These are phyloP conservation scores for Magnaporthales sp. DNA, from an alignment of 2,329 filamentous ascomycete genomes.

Conservation along the genomic window DNA sequence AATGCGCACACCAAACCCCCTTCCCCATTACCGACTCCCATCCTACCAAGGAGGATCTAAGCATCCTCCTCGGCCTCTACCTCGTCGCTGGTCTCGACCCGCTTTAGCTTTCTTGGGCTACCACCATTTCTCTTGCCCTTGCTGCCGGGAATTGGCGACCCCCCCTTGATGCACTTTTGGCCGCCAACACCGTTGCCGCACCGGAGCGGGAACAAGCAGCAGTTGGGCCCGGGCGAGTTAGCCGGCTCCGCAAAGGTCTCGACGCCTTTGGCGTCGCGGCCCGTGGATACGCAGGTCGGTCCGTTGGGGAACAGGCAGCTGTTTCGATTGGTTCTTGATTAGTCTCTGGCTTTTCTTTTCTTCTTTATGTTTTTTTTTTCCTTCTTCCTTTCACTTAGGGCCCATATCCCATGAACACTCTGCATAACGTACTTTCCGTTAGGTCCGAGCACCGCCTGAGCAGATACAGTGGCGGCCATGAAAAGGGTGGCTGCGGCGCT, in stretches of 20 bases:
- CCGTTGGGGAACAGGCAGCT: constrained; percentile 1
- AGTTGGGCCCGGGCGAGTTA: background rate
- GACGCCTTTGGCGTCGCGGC: background rate
- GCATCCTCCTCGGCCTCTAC: no score
- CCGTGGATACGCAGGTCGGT: background rate
- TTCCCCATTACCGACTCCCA: no score
- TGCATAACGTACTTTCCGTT: background rate
- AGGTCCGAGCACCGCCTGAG: background rate
- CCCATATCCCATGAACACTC: background rate
- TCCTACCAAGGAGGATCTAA: no score
- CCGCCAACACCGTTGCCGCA: background rate
- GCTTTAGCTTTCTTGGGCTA: no score
- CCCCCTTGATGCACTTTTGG: background rate
- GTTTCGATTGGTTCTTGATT: background rate
- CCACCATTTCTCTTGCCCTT: no score
- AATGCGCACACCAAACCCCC: no score
- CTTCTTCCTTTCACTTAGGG: background rate
- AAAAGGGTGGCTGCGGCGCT: background rate
- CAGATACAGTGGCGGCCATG: constrained; percentile 1
- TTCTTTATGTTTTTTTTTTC: background rate
- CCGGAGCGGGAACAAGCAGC: background rate
- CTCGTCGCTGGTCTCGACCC: no score
- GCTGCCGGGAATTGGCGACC: no score
- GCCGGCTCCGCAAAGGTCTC: background rate
- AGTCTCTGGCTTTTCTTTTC: background rate